Base-by-base conservation (phyloP, 1,284 basidiomycete species). In the Trichosporon sp. region DNA sequence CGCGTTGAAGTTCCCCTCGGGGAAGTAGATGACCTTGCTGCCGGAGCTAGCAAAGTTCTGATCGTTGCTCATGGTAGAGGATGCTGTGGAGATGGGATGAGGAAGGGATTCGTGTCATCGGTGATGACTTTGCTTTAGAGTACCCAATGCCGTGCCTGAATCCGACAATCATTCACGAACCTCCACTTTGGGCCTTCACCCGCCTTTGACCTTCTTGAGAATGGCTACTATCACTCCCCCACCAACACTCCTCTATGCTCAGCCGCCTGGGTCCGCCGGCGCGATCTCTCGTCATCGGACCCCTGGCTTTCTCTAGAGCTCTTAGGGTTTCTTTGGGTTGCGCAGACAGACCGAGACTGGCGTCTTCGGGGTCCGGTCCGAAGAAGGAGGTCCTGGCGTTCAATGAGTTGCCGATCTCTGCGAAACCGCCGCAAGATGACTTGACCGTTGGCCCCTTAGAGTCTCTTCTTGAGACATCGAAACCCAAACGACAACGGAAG, bases 1-100 rank as follows among this genome's bases (percentile, higher is more conserved):
- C 23, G 65, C 52, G 6, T 67, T 58, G 36, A 56, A 65, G 11
- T 64, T 14, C 3, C 63, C 61, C n/a, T 79, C 77, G 9, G 68
- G 65, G n/a, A 78, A 66, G 59, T 74, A 59, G 49, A 77, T 57
- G 58, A 70, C 62, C 54, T 74, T 74, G 34, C 54, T 44, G 14
- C 65, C 65, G 23, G 63, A 33, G 13, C 60, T 49, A 16, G 49
- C 49, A 54, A 16, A 27, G 16, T 54, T 27, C 27, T 54, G 49
- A 9, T 27, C 25, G 49, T 31, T n/a, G 49, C 49, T 54, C 49
- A 54, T 54, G 49, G 49, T 37, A 14, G 25, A 25, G 58, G 37
- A 31, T 33, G 27, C n/a, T 25, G 27, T 54, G 49, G 49, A 54
- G 13, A 13, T 31, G 5, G 14, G 9, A 54, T 16, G 25, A 54